Conservation (phyloP, 2,329 filamentous ascomycete genomes). For the Venturia oleaginea region DNA sequence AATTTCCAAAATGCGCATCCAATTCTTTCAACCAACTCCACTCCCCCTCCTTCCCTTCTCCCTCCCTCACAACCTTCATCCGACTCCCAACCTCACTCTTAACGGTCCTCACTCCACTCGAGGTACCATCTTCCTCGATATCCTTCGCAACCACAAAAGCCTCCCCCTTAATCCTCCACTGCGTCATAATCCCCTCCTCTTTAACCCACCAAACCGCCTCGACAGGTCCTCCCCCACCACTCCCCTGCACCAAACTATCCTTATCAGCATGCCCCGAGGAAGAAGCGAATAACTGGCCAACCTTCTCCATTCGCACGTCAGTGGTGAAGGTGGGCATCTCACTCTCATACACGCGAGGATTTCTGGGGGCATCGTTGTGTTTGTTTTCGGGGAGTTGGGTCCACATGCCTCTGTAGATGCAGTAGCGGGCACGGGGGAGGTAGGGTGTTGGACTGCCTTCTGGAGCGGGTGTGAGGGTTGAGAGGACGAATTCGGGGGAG, state of each 20-base stretch:
- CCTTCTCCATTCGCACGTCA: conserved; percentile 80
- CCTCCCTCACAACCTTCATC: conserved; percentile 49
- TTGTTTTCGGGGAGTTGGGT: conserved; percentile 61
- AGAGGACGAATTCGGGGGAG: conserved; percentile 42
- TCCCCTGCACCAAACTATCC: conserved; percentile 36
- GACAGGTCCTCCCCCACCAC: conserved; percentile 59
- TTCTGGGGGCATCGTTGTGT: conserved; percentile 62
- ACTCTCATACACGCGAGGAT: conserved; percentile 61
- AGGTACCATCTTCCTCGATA: conserved; percentile 43
- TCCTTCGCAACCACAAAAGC: conserved; percentile 69
- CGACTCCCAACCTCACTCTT: conserved; percentile 50
- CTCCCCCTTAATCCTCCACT: conserved; percentile 76
- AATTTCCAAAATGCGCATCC: conserved; percentile 82
- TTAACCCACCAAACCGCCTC: conserved; percentile 79
- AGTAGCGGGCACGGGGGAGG: conserved; percentile 58
- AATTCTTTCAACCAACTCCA: conserved; percentile 79
- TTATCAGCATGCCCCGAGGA: conserved; percentile 38
- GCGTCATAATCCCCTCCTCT: conserved; percentile 48
- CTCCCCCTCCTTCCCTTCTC: conserved; percentile 30
- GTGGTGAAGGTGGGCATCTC: conserved; percentile 80
- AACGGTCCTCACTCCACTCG: conserved; percentile 46
- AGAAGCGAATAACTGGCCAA: conserved; percentile 56
- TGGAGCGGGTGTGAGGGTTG: conserved; percentile 39
- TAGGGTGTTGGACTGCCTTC: conserved; percentile 23
- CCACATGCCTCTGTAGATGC: conserved; percentile 82